Conservation (phyloP, 2,329 filamentous ascomycete genomes). For the Trichoderma koningiopsis region DNA sequence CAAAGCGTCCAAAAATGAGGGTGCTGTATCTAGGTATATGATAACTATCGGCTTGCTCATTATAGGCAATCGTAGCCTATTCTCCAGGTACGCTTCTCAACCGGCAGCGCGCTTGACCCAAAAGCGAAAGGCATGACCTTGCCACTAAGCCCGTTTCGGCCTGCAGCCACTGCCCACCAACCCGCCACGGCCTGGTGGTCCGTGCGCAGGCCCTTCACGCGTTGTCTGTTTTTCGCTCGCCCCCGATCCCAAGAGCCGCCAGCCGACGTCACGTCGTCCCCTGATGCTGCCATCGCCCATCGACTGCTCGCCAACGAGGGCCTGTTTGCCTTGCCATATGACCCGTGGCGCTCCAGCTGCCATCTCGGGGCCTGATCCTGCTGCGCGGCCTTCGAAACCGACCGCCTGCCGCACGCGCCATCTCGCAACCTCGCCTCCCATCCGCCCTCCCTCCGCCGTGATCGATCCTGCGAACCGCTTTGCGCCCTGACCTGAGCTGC, state of each 20-base stretch:
- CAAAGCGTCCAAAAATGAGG: too few relatives aligned
- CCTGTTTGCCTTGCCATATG: conserved; percentile 31
- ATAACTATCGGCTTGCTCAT: too few relatives aligned
- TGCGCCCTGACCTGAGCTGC: neutral
- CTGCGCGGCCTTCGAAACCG: conserved; percentile 32
- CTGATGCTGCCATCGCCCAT: conserved; percentile 36
- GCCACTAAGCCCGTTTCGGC: conserved; percentile 10
- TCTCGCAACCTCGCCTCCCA: conserved; percentile 22
- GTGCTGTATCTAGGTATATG: too few relatives aligned
- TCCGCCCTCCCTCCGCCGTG: neutral
- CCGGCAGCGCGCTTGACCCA: neutral
- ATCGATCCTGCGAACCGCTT: conserved; percentile 4
- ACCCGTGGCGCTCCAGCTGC: conserved; percentile 25
- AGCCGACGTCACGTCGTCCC: conserved; percentile 41
- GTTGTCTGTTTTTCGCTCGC: conserved; percentile 45
- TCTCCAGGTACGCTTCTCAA: conserved; percentile 5
- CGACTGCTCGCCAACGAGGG: conserved; percentile 33
- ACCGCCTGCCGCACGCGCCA: conserved; percentile 37
- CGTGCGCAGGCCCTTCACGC: conserved; percentile 42
- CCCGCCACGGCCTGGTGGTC: conserved; percentile 25
- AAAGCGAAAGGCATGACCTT: conserved; percentile 11
- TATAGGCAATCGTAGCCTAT: neutral
- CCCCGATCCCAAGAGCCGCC: conserved; percentile 34
- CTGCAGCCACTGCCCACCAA: conserved; percentile 1
- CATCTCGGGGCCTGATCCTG: conserved; percentile 30